Evolutionary conservation across 305 asterid genomes (phyloP).

Genomic region (Nicotiana rustica): DNA sequence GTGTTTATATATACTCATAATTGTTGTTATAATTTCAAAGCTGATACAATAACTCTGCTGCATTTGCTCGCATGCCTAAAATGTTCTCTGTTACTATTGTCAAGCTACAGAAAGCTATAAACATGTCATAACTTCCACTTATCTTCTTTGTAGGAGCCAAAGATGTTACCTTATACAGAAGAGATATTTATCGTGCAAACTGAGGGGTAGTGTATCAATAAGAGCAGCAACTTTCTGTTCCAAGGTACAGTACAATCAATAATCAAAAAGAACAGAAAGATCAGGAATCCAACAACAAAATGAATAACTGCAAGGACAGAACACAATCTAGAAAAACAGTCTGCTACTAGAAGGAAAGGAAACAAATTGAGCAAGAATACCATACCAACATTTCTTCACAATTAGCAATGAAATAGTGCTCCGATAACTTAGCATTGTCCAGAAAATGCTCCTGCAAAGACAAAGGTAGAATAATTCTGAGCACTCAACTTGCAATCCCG

Average conservation of each 20-base stretch:
- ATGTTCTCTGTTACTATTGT: not conserved
- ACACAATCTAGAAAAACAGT: conserved; percentile 30
- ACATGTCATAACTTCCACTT: not conserved
- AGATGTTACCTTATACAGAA: conserved; percentile 74
- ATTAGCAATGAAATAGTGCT: conserved; percentile 72
- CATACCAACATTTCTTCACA: conserved; percentile 84
- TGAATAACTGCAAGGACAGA: conserved; percentile 30
- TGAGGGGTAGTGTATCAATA: conserved; percentile 84
- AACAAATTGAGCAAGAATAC: conserved; percentile 30
- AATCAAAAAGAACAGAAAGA: conserved; percentile 16
- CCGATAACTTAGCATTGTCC: conserved; percentile 86
- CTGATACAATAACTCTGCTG: not conserved
- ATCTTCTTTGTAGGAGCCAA: conserved; percentile 20
- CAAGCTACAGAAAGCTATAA: not conserved
- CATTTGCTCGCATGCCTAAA: not conserved
- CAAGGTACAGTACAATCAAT: conserved; percentile 33
- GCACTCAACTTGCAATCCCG: not conserved
- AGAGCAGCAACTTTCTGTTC: conserved; percentile 90
- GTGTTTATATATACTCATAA: too few relatives aligned
- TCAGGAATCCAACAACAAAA: not conserved
- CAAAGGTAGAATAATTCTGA: conserved; percentile 18
- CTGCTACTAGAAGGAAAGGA: not conserved
- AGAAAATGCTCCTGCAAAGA: conserved; percentile 73
- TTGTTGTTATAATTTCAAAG: not conserved
- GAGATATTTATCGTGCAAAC: conserved; percentile 76